Percentiles rank a stretch among this genome's conserved stretches.
phyloP scores from a whole-genome alignment of 495 filamentous ascomycete genomes.

The Penicillium verhagenii region DNA sequence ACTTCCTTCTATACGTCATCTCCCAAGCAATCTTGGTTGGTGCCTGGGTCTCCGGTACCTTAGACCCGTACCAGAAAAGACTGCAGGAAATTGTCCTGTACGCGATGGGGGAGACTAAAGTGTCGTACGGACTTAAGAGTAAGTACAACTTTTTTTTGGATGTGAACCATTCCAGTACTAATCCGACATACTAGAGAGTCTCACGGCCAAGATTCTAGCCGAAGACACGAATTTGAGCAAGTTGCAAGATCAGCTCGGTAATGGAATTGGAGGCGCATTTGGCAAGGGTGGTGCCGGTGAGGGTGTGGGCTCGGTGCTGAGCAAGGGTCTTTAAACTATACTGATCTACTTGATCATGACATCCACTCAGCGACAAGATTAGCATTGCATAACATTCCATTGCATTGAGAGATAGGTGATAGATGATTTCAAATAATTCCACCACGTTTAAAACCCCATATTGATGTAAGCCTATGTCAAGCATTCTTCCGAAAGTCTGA shows the following conservation, averaged over 20 bases:
- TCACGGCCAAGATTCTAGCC: slow-evolving; percentile 33
- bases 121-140: slow-evolving; percentile 40
- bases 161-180: background rate
- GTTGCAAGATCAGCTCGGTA: slow-evolving; percentile 34
- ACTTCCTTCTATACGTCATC: slow-evolving; percentile 24
- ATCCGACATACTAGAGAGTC: slow-evolving; percentile 12
- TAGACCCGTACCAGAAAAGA: slow-evolving; percentile 37
- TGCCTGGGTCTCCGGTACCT: slow-evolving; percentile 35
- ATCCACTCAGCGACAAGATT: background rate
- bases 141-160: background rate
- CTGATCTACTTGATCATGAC: background rate
- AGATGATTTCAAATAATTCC: background rate
- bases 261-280: slow-evolving; percentile 25
- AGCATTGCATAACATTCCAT: too few species aligned
- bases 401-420: too few species aligned
- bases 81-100: slow-evolving; percentile 48
- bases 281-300: slow-evolving; percentile 22
- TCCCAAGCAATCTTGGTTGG: slow-evolving; percentile 23
- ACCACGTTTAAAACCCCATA: too few species aligned
- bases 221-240: slow-evolving; percentile 37
- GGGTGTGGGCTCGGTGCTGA: slow-evolving; percentile 22
- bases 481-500: background rate
- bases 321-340: slow-evolving; percentile 17
- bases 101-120: slow-evolving; percentile 54
- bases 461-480: too few species aligned